phyloP scores from a whole-genome alignment of 164 flowering plant species.

The Vitis labrusca region DNA sequence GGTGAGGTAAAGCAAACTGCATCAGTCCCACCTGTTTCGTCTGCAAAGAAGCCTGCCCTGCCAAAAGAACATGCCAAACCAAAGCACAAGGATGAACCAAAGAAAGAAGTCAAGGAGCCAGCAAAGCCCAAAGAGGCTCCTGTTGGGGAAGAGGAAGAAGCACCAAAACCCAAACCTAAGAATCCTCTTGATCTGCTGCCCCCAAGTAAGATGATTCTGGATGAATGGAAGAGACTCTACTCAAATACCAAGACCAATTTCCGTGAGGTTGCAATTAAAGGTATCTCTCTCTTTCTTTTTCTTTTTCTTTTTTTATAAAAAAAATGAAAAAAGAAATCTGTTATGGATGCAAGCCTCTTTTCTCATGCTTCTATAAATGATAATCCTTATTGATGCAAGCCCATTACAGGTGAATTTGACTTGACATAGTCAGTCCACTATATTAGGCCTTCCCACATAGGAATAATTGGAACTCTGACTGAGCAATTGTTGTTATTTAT shows the following conservation, averaged over 20 bases:
- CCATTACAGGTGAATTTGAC: no score
- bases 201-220: slow-evolving; percentile 45
- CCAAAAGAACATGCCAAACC: slow-evolving; percentile 44
- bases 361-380: no score
- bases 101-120: slow-evolving; percentile 36
- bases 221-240: slow-evolving; percentile 83
- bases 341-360: not conserved
- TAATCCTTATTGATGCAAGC: no score
- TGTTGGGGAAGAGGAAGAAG: slow-evolving; percentile 69
- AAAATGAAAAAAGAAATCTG: no score
- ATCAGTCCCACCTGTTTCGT: slow-evolving; percentile 55
- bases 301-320: not conserved
- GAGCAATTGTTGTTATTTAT: no score
- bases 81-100: slow-evolving; percentile 50
- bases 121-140: slow-evolving; percentile 45
- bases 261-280: slow-evolving; percentile 97
- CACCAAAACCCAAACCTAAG: slow-evolving; percentile 92
- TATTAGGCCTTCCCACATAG: no score
- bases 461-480: no score
- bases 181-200: slow-evolving; percentile 86
- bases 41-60: slow-evolving; percentile 42
- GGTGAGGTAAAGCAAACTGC: slow-evolving; percentile 86
- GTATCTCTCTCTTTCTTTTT: slow-evolving; percentile 30
- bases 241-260: slow-evolving; percentile 63
- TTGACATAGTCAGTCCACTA: no score